Base-by-base conservation (phyloP, 306 rosid species). In the Pterocarpus macrocarpus region DNA sequence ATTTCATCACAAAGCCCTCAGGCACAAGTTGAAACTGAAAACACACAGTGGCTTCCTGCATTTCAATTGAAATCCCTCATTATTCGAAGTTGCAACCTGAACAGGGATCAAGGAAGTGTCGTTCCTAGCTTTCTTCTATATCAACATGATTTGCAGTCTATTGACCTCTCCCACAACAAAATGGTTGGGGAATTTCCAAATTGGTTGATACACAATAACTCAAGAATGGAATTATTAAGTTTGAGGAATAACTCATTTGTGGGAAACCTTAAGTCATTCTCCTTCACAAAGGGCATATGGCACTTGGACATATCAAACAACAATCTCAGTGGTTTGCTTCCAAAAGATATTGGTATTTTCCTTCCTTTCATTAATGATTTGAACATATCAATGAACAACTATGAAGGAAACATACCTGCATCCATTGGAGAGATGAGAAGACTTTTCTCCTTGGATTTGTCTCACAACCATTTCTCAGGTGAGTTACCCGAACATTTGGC, bases 201-300 rank as follows among this genome's bases (percentile, higher is more conserved):
- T 41, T 82, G 86, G 84, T 13, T 80, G 79, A 7, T 85, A 7
- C 65, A 78, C 8, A 83, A 83, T 3, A 83, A 83, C 45, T 4
- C 86, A 33, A 36, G 12, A 12, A 36, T 83, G 2, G 0, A 22
- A 36, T 1, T 0, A 11, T 22, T 78, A 0, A 1, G 0, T 28
- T 16, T 57, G 17, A 13, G 0, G 8, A 45, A 47, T 13, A 83
- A 78, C 56, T 78, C 28, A 32, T 15, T 83, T 41, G 17, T 0
- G 5, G 82, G 82, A 67, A 22, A 36, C 5, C 13, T 64, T 12
- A 35, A n/a, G 11, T 11, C 59, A 2, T 13, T 5, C 44, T 75
- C 79, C 58, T 5, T 15, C 7, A 5, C 58, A 69, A n/a, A n/a
- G 16, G 33, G 14, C 0, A 59, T n/a, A n/a, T n/a, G n/a, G 7